Percentiles rank a stretch among this genome's conserved stretches.
These are phyloP conservation scores for Acanthamoeba lenticulata DNA, from an alignment of 208 protist species.

Conservation along the genomic window DNA sequence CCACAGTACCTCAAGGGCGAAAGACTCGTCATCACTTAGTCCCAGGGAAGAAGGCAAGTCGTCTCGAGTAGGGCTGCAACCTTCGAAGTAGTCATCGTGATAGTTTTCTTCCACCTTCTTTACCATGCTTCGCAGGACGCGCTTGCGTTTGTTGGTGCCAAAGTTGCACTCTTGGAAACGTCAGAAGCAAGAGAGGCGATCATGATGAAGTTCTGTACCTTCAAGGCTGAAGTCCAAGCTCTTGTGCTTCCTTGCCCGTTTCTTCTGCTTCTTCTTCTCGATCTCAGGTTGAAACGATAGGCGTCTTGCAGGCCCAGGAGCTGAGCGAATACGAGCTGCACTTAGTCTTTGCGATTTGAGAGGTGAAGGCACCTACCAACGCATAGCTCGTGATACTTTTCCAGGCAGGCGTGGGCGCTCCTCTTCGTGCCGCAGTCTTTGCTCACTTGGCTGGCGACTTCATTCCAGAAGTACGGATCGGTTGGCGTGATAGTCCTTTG, in stretches of 20 bases:
- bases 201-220: not conserved
- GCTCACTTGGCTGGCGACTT: not conserved
- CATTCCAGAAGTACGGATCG: not conserved
- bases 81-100: not conserved
- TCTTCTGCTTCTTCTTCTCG: not conserved
- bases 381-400: conserved; percentile 41
- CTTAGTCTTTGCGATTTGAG: not conserved
- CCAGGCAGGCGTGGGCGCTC: not conserved
- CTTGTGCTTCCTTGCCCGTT: not conserved
- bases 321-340: no score
- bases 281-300: no score
- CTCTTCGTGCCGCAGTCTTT: not conserved
- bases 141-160: conserved; percentile 30
- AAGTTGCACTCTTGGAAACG: not conserved
- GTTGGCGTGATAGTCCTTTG: not conserved
- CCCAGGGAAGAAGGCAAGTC: no score
- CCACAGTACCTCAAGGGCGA: not conserved
- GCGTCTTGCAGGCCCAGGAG: no score
- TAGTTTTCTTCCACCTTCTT: conserved; percentile 48
- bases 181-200: not conserved
- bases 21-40: not conserved
- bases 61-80: no score
- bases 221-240: not conserved
- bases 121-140: not conserved
- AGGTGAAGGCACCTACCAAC: not conserved